Evolutionary conservation across 2,329 filamentous ascomycete genomes (phyloP), one percentile per base, ranked within the genome.

Genomic region (Aspergillus tubingensis): DNA sequence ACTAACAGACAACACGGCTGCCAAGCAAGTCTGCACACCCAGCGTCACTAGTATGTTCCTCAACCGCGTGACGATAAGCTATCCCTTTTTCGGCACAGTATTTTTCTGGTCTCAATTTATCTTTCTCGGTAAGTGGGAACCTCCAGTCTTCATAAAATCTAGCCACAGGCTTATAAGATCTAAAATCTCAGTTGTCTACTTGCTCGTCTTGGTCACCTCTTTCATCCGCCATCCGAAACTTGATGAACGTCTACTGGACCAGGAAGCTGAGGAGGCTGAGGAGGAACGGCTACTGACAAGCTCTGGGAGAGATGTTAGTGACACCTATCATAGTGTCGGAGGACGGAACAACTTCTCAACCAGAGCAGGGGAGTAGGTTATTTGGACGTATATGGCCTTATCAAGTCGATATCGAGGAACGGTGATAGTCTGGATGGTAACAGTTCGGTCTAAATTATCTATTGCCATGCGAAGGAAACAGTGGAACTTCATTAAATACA

Each of bases 61-160:
- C 65, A 97, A 98, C 77, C 88, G 93, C 48, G 86, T 97, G 62
- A 93, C 91, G 21, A 85, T 96, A 71, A 96, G 96, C 73, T 99
- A 95, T 84, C 93, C 95, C 5, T 92, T 97, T 73, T 96, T 99
- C 71, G 95, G 95, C 10, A 87, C 89, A 10, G 80, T 98, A n/a
- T 86, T 91, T 67, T 99, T 98, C 76, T 99, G 93, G 92, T 91
- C 92, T 0, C 95, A 99, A 71, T 98, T 97, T 72, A 90, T 85
- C 11, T 98, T 99, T 79, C 78, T 99, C 47, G 89, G 80, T 80
- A 75, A 67, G 72, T 38, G 27, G 23, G 23, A 36, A 8, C 47
- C 44, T 17, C n/a, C 21, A 36, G 13, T 15, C n/a, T n/a, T 27
- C 44, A 36, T 17, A 43, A 25, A 49, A 57, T 19, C 5, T 17